Evolutionary conservation across 2,329 filamentous ascomycete genomes (phyloP).

Genomic region (Sporothrix pallida): DNA sequence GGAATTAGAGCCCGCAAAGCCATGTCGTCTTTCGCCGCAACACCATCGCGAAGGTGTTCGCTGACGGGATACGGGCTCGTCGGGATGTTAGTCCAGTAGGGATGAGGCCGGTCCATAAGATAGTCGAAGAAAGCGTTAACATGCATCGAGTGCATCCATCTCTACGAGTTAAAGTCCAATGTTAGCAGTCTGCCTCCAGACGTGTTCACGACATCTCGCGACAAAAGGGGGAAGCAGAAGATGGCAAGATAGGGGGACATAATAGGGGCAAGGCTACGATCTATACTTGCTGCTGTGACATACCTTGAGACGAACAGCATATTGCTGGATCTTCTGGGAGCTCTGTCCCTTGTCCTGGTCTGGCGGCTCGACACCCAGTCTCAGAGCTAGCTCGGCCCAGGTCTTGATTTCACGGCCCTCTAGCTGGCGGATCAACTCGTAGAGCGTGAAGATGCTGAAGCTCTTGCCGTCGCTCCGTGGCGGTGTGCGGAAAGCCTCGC

Average conservation of each 20-base stretch:
- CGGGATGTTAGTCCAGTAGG: conserved; percentile 81
- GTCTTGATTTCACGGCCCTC: conserved; percentile 87
- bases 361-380: conserved; percentile 86
- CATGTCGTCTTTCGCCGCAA: conserved; percentile 85
- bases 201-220: background rate
- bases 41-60: conserved; percentile 75
- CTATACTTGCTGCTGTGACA: background rate
- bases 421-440: conserved; percentile 77
- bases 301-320: conserved; percentile 89
- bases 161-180: conserved; percentile 52
- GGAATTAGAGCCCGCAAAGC: conserved; percentile 83
- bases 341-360: conserved; percentile 83
- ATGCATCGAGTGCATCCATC: conserved; percentile 98
- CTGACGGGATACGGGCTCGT: conserved; percentile 65
- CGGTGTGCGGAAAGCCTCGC: conserved; percentile 76
- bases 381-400: conserved; percentile 85
- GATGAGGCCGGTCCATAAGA: conserved; percentile 75
- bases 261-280: background rate
- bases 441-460: conserved; percentile 79
- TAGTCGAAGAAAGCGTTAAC: conserved; percentile 95
- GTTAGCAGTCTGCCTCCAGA: background rate
- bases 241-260: no score
- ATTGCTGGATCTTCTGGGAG: conserved; percentile 92
- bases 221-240: no score
- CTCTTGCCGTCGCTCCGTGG: conserved; percentile 87